phyloP scores from a whole-genome alignment of 305 asterid genomes.

The Nicotiana rustica region DNA sequence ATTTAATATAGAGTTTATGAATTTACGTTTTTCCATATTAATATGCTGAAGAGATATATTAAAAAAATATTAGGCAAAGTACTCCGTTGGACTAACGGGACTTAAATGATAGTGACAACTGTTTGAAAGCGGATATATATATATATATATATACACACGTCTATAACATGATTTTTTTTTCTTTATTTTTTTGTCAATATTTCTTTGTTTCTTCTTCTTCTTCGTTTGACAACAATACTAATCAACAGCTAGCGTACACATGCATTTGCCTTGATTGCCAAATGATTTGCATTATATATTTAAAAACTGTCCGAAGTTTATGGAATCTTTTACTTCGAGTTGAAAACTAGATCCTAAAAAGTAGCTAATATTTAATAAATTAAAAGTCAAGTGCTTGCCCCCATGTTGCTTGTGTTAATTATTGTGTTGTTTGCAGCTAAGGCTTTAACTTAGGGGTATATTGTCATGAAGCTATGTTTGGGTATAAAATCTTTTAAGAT shows the following conservation, averaged over 20 bases:
- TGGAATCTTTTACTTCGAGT: not conserved
- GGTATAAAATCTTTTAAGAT: not conserved
- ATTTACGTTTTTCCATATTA: not conserved
- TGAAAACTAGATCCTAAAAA: not conserved
- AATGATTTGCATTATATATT: not conserved
- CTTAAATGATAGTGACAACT: not conserved
- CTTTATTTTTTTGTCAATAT: not conserved
- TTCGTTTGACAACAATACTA: not conserved
- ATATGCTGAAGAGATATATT: not conserved
- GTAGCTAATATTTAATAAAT: not conserved
- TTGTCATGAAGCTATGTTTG: not conserved
- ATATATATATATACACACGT: not conserved
- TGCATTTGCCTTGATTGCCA: not conserved
- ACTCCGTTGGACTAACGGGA: not conserved
- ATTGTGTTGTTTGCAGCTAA: not conserved
- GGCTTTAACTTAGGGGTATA: not conserved
- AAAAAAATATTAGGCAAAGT: not conserved
- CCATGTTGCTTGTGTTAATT: not conserved
- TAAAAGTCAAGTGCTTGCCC: not conserved
- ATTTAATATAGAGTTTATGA: not conserved
- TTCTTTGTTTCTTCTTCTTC: conserved; percentile 9
- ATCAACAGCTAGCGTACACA: conserved; percentile 18
- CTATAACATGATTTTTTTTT: not conserved
- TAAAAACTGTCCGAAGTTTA: not conserved
- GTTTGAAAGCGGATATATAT: not conserved